These are phyloP conservation scores for Vaccinium darrowii DNA, from an alignment of 148 eudicot species.

Conservation along the genomic window DNA sequence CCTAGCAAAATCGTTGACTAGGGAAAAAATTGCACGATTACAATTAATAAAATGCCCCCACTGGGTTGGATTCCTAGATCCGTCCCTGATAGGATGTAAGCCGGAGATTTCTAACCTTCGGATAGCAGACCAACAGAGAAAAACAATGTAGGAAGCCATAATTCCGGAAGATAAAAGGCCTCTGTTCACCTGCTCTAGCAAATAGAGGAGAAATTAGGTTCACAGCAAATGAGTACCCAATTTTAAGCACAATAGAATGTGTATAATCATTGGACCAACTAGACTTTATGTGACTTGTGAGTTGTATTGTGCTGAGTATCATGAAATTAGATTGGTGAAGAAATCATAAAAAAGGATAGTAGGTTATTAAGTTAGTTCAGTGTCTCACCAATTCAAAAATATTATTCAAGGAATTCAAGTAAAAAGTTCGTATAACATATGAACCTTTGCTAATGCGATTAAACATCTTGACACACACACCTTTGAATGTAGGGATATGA, in stretches of 20 bases:
- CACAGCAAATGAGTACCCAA: not conserved
- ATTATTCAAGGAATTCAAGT: not conserved
- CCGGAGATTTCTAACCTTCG: slow-evolving; percentile 55
- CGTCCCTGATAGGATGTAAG: not conserved
- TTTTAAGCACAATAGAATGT: not conserved
- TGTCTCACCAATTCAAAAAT: not conserved
- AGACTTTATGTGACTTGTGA: not conserved
- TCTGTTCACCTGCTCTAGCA: slow-evolving; percentile 69
- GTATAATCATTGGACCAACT: not conserved
- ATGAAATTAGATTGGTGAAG: not conserved
- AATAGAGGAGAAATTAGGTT: slow-evolving; percentile 1
- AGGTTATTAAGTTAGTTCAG: not conserved
- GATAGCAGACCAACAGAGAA: slow-evolving; percentile 92
- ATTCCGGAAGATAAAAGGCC: slow-evolving; percentile 93
- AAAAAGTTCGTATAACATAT: not conserved
- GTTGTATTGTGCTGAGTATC: not conserved
- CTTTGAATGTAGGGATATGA: slow-evolving; percentile 81
- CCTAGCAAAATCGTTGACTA: too few relatives aligned
- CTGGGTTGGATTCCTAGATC: too few relatives aligned
- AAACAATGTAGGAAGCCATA: slow-evolving; percentile 87
- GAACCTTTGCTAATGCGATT: not conserved
- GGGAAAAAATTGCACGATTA: too few relatives aligned
- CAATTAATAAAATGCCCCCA: too few relatives aligned
- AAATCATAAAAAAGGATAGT: not conserved
- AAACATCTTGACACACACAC: slow-evolving; percentile 24